Evolutionary conservation across 1,284 basidiomycete genomes (phyloP).

Genomic region (Rhodotorula sp.): DNA sequence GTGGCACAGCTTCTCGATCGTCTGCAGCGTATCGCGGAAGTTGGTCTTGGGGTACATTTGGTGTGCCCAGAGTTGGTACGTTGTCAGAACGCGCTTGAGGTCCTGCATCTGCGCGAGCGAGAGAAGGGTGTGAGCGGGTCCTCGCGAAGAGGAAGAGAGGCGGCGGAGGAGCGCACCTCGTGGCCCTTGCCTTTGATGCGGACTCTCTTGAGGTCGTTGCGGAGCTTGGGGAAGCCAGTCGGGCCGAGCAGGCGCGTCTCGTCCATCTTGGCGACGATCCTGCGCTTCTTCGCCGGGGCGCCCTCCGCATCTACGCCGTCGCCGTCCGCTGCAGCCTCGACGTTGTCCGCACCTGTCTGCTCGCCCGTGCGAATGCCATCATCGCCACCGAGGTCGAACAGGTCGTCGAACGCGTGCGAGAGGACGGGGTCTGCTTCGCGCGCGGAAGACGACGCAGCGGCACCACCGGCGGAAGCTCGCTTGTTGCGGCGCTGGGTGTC

Average conservation of each 20-base stretch:
- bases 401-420: conserved; percentile 39
- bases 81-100: conserved; percentile 70
- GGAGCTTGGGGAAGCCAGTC: conserved; percentile 73
- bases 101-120: conserved; percentile 64
- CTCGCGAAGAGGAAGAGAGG: conserved; percentile 36
- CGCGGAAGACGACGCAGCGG: background rate
- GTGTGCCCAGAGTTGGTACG: conserved; percentile 92
- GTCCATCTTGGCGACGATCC: conserved; percentile 42
- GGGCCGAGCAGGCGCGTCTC: conserved; percentile 61
- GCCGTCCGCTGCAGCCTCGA: conserved; percentile 40
- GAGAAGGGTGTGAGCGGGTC: background rate
- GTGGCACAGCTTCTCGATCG: conserved; percentile 82
- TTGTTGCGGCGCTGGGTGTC: background rate
- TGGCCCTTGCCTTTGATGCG: conserved; percentile 81
- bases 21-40: conserved; percentile 76
- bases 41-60: conserved; percentile 81
- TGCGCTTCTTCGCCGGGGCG: conserved; percentile 41
- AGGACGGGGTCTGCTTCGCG: conserved; percentile 8
- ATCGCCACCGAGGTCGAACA: conserved; percentile 27
- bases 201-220: conserved; percentile 71
- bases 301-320: conserved; percentile 41
- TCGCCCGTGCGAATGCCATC: background rate
- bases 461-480: background rate
- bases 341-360: background rate
- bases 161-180: conserved; percentile 67